A percentile compares a stretch with the other conserved stretches of the same genome.
phyloP scores from a whole-genome alignment of 306 rosid species.

The Acacia confusa region DNA sequence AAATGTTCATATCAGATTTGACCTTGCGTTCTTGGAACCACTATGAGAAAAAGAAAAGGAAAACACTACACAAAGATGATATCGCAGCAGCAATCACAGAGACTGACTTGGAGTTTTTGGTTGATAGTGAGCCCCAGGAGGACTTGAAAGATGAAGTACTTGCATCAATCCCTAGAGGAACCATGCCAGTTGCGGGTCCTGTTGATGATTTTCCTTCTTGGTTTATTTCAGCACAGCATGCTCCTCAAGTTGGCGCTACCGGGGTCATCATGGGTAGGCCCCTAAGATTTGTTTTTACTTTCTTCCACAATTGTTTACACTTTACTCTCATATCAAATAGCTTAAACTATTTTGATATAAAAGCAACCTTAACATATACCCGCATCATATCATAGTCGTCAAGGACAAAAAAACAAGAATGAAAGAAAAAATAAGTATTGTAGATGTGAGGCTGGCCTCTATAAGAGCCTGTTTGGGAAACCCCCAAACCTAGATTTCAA shows the following conservation, averaged over 20 bases:
- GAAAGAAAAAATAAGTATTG: no score
- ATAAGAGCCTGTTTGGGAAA: no score
- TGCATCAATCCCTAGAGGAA: conserved; percentile 65
- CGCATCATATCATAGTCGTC: no score
- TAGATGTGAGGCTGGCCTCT: no score
- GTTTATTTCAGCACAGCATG: conserved; percentile 54
- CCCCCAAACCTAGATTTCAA: no score
- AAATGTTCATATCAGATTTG: conserved; percentile 71
- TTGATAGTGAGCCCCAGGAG: conserved; percentile 70
- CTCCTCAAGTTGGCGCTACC: conserved; percentile 52
- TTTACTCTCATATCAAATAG: no score
- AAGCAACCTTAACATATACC: no score
- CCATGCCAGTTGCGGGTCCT: conserved; percentile 49
- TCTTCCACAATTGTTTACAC: no score
- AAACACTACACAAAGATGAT: conserved; percentile 71
- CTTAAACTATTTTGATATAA: no score
- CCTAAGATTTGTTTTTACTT: conserved; percentile 13
- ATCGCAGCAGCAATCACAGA: conserved; percentile 76
- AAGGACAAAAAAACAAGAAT: no score
- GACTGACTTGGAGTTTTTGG: conserved; percentile 71
- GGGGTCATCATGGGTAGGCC: conserved; percentile 69
- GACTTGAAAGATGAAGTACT: conserved; percentile 72
- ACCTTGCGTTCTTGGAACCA: conserved; percentile 79
- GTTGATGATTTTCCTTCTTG: conserved; percentile 48
- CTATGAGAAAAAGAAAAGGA: conserved; percentile 70